These are phyloP conservation scores for Sonneratia alba DNA, from an alignment of 345 rosid species.

Conservation along the genomic window DNA sequence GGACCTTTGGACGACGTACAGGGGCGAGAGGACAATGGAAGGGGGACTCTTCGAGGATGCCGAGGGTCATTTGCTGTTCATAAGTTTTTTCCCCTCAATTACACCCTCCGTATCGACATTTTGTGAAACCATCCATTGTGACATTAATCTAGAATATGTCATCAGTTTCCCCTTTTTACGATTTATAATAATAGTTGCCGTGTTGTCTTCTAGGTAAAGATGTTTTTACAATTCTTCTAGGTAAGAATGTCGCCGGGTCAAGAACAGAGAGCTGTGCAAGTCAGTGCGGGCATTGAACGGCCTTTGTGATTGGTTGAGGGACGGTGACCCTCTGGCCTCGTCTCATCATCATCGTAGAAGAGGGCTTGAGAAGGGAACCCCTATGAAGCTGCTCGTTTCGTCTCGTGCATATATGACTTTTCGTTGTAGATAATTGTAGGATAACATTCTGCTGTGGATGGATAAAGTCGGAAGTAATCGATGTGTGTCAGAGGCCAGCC, in stretches of 20 bases:
- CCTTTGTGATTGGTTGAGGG: neutral
- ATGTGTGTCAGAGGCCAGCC: no score
- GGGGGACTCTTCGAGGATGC: neutral
- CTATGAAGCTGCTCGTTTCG: slow-evolving; percentile 1
- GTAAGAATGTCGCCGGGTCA: no score
- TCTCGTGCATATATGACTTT: no score
- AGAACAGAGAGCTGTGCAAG: no score
- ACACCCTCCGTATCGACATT: neutral
- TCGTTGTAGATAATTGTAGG: no score
- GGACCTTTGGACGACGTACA: slow-evolving; percentile 43
- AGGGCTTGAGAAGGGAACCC: neutral
- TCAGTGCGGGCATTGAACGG: neutral
- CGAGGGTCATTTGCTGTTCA: slow-evolving; percentile 38
- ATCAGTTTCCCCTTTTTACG: no score
- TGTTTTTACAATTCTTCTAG: no score
- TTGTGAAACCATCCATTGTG: no score
- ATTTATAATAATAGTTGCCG: no score
- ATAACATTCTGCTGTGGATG: no score
- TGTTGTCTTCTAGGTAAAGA: no score
- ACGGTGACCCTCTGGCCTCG: neutral
- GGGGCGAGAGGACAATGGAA: slow-evolving; percentile 17
- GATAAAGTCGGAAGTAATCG: neutral
- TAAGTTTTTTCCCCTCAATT: neutral
- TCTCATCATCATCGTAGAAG: neutral
- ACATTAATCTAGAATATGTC: no score